These are phyloP conservation scores for Lantana camara DNA, from an alignment of 257 asterid genomes.

Conservation along the genomic window DNA sequence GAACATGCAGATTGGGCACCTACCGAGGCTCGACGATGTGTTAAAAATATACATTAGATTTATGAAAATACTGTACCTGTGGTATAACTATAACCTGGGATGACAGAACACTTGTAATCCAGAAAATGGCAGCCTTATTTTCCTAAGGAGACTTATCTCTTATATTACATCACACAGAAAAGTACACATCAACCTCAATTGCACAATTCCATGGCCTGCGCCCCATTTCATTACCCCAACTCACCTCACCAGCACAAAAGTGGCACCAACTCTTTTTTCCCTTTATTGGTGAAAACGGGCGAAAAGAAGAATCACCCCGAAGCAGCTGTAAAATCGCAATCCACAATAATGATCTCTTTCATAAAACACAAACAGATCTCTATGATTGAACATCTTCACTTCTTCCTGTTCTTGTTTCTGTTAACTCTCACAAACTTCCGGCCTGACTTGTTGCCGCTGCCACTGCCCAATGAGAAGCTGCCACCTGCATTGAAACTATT, in stretches of 20 bases:
- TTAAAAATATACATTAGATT: too few relatives aligned
- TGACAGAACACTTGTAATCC: too few relatives aligned
- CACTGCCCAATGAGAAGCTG: constrained; percentile 76
- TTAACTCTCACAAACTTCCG: constrained; percentile 42
- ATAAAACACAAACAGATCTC: constrained; percentile 15
- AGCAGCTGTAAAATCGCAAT: too few relatives aligned
- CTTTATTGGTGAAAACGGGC: too few relatives aligned
- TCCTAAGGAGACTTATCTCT: not conserved
- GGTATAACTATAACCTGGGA: too few relatives aligned
- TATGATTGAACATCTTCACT: constrained; percentile 29
- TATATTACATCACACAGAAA: constrained; percentile 10
- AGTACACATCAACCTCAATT: constrained; percentile 15
- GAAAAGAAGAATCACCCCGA: too few relatives aligned
- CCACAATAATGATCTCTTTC: not conserved
- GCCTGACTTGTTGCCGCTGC: constrained; percentile 53
- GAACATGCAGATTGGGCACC: too few relatives aligned
- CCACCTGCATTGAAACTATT: constrained; percentile 62
- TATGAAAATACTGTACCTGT: too few relatives aligned
- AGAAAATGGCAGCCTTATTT: not conserved
- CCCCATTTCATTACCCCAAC: too few relatives aligned
- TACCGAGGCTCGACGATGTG: too few relatives aligned
- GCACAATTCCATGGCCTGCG: constrained; percentile 15
- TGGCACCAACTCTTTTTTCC: constrained; percentile 9
- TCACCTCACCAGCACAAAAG: too few relatives aligned
- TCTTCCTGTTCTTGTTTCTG: constrained; percentile 51